Evolutionary conservation across 495 filamentous ascomycete species (phyloP), one percentile per base, ranked within the genome.

Genomic region (Filosporella fistucella): DNA sequence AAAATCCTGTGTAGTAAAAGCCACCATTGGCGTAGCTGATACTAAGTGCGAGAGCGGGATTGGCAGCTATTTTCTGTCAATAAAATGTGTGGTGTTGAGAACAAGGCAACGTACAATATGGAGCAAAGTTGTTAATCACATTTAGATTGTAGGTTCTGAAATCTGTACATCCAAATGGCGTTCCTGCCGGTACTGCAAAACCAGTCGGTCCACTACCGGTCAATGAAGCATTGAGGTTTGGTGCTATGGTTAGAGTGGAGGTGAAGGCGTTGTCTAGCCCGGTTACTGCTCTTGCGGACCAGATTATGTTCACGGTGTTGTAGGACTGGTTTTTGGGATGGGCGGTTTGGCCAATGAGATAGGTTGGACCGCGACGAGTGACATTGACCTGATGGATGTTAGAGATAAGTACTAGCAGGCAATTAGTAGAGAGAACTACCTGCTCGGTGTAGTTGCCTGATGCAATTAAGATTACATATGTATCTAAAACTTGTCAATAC

Each of bases 131-230:
- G 60, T 82, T 82, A 13, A 63, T 63, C 54, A 82, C 78, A 50
- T 82, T 72, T 35, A 81, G 60, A 52, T 82, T 81, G 54, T 82
- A 82, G 0, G 65, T 71, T 26, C 78, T 63, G 62, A 82, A 82
- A 57, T 82, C 66, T 1, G 43, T 51, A 51, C 70, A 76, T 2
- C 79, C 77, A 52, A 80, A 80, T 0, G 77, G 76, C 16, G 79
- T 81, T 17, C 71, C 72, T 3, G 55, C 64, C 1, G 77, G 76
- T 4, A 83, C 77, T 0, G 74, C 56, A 52, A 70, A 77, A 6
- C 79, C 78, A 0, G 73, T 76, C 0, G 77, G 63, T 7, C 78
- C 79, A 8, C 70, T 66, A 23, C 78, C 78, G 0, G 76, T 81
- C 14, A 78, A 59, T 35, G 68, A 74, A 3, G 75, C 64, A 29